Evolutionary conservation across 2,329 filamentous ascomycete genomes (phyloP).

Genomic region (Fusarium sp.): DNA sequence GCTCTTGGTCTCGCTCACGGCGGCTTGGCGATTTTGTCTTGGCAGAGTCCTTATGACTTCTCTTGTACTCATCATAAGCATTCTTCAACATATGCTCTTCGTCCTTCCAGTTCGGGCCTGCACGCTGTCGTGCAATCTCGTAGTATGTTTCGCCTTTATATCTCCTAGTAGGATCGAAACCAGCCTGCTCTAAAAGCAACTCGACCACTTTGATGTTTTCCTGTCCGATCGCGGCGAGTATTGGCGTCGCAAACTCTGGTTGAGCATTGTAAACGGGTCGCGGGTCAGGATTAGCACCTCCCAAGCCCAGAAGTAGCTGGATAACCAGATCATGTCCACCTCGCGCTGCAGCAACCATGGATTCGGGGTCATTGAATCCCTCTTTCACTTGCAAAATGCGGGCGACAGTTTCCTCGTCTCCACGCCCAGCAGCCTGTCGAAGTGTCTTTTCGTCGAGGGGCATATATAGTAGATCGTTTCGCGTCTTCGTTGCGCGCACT

Average conservation of each 20-base stretch:
- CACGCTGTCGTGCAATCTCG: slow-evolving; percentile 84
- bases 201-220: slow-evolving; percentile 87
- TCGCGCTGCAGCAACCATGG: slow-evolving; percentile 89
- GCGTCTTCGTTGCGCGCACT: slow-evolving; percentile 71
- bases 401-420: slow-evolving; percentile 70
- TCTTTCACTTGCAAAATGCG: slow-evolving; percentile 71
- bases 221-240: slow-evolving; percentile 92
- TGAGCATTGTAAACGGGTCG: slow-evolving; percentile 68
- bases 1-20: slow-evolving; percentile 53
- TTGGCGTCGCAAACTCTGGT: slow-evolving; percentile 85
- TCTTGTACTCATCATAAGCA: slow-evolving; percentile 74
- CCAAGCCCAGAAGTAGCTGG: slow-evolving; percentile 78
- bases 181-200: slow-evolving; percentile 78
- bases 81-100: slow-evolving; percentile 85
- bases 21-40: slow-evolving; percentile 64
- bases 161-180: slow-evolving; percentile 84
- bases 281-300: slow-evolving; percentile 75
- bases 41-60: slow-evolving; percentile 58
- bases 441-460: slow-evolving; percentile 71
- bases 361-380: slow-evolving; percentile 78
- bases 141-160: slow-evolving; percentile 84
- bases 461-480: slow-evolving; percentile 72
- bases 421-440: slow-evolving; percentile 68
- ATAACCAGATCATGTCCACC: slow-evolving; percentile 91
- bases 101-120: slow-evolving; percentile 89